These are phyloP conservation scores for Carpinus fangiana DNA, from an alignment of 306 rosid genomes.

Conservation along the genomic window DNA sequence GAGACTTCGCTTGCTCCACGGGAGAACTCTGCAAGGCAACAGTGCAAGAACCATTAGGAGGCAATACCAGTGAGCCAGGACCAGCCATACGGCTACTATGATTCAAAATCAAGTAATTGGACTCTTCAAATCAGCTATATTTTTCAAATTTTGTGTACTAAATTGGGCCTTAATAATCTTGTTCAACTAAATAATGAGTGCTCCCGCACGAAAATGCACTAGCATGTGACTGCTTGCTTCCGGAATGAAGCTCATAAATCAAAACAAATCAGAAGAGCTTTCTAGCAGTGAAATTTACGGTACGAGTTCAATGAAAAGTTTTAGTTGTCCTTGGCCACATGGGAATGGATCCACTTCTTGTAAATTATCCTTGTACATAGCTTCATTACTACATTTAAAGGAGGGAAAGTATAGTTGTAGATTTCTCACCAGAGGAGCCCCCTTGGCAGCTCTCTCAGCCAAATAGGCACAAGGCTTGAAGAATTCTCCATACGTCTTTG, in stretches of 20 bases:
- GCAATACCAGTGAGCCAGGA: not conserved
- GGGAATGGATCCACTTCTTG: not conserved
- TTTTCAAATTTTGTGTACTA: not conserved
- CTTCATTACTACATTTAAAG: not conserved
- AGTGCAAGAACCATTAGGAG: slow-evolving; percentile 11
- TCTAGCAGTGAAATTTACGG: not conserved
- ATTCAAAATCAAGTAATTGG: not conserved
- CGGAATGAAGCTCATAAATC: not conserved
- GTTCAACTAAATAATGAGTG: not conserved
- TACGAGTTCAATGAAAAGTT: not conserved
- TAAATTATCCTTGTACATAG: not conserved
- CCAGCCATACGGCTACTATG: not conserved
- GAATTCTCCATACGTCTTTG: slow-evolving; percentile 72
- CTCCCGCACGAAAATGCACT: not conserved
- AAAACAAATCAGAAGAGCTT: not conserved
- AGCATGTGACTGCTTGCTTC: not conserved
- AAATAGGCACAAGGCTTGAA: slow-evolving; percentile 91
- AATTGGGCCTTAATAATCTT: not conserved
- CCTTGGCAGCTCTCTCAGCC: slow-evolving; percentile 92
- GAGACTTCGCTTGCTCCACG: slow-evolving; percentile 37
- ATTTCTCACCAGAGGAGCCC: slow-evolving; percentile 71
- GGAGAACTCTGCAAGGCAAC: slow-evolving; percentile 44
- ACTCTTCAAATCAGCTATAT: not conserved
- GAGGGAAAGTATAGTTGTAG: not conserved
- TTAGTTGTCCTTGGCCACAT: not conserved